A percentile compares a stretch with the other conserved stretches of the same genome.
Evolutionary conservation across 495 filamentous ascomycete genomes (phyloP).

Genomic region (Penicillium malachiteum): DNA sequence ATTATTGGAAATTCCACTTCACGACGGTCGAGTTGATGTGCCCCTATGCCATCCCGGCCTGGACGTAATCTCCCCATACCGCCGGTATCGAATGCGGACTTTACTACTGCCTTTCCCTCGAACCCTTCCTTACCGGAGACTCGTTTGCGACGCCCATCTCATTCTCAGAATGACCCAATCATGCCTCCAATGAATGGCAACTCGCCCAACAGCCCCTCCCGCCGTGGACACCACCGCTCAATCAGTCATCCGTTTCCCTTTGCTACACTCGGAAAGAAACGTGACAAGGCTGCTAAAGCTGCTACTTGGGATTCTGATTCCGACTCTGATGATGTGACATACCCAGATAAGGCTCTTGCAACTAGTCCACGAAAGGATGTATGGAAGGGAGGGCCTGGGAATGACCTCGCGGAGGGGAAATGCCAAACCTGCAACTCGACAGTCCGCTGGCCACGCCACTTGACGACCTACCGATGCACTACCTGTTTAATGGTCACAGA

Average conservation of each 20-base stretch:
- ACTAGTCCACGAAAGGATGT: conserved; percentile 35
- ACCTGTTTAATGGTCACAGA: conserved; percentile 88
- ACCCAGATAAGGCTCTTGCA: conserved; percentile 24
- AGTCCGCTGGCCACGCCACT: conserved; percentile 77
- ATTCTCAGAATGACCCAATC: conserved; percentile 32
- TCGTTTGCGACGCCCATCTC: conserved; percentile 17
- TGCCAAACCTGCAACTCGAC: conserved; percentile 82
- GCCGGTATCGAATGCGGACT: conserved; percentile 24
- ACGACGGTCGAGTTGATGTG: conserved; percentile 25
- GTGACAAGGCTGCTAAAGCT: conserved; percentile 34
- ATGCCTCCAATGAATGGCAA: conserved; percentile 24
- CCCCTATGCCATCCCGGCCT: conserved; percentile 42
- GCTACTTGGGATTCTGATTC: conserved; percentile 42
- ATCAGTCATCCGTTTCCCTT: conserved; percentile 76
- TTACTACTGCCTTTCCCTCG: conserved; percentile 20
- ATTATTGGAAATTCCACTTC: not conserved
- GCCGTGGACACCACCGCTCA: conserved; percentile 61
- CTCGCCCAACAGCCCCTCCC: conserved; percentile 22
- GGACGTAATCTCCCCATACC: conserved; percentile 36
- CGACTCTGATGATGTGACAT: conserved; percentile 40
- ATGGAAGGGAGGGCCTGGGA: conserved; percentile 24
- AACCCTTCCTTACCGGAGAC: conserved; percentile 19
- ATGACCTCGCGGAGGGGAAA: conserved; percentile 61
- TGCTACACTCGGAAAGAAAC: conserved; percentile 50
- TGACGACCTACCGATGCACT: conserved; percentile 78